These are phyloP conservation scores for Cocos nucifera DNA, from an alignment of 176 grass and related monocot species.

Conservation along the genomic window DNA sequence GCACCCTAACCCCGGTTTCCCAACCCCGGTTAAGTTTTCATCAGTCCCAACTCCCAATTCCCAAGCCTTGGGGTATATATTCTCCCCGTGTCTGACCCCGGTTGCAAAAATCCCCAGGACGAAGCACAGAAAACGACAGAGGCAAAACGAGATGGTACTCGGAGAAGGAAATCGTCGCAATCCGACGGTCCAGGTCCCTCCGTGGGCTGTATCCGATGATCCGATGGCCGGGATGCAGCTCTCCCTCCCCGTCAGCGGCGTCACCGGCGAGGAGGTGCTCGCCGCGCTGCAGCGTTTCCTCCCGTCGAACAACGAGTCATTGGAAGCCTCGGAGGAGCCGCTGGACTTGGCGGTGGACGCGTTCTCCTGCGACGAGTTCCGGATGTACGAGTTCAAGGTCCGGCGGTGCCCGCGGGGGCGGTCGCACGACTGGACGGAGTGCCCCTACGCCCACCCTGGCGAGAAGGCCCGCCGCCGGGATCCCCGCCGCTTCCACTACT, in stretches of 20 bases:
- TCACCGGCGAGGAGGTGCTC: not conserved
- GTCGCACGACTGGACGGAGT: conserved; percentile 7
- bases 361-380: conserved; percentile 4
- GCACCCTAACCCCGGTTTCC: no score
- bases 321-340: not conserved
- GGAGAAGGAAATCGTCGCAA: not conserved
- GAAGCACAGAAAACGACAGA: no score
- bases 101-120: no score
- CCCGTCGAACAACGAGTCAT: not conserved
- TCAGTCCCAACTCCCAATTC: no score
- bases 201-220: not conserved
- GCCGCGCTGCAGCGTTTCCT: conserved; percentile 3
- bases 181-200: not conserved
- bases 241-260: not conserved
- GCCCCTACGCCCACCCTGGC: not conserved
- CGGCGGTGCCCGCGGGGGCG: conserved; percentile 4
- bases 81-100: no score
- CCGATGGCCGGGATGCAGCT: not conserved
- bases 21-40: no score
- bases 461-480: conserved; percentile 4
- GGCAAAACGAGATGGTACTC: not conserved
- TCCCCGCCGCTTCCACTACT: conserved; percentile 6
- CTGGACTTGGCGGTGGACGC: no score
- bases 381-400: conserved; percentile 19
- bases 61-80: no score